phyloP scores from a whole-genome alignment of 164 flowering plant genomes.

The Kingdonia uniflora region DNA sequence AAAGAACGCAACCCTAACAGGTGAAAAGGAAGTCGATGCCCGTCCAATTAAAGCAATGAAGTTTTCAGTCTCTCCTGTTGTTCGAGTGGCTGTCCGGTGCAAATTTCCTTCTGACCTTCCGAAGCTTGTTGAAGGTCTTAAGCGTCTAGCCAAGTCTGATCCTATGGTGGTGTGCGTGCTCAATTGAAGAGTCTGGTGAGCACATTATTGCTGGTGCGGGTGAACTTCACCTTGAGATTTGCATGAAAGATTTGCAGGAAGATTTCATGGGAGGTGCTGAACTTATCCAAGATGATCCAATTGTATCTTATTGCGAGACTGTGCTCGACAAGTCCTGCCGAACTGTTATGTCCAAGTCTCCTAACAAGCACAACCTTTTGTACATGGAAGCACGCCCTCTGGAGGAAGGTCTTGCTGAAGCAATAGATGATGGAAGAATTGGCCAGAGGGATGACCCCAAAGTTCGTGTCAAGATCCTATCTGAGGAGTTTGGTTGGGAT shows the following conservation, averaged over 20 bases:
- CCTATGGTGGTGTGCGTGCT: conserved; percentile 29
- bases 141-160: conserved; percentile 28
- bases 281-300: conserved; percentile 12
- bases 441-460: conserved; percentile 29
- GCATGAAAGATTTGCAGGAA: conserved; percentile 21
- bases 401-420: conserved; percentile 27
- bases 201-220: conserved; percentile 29
- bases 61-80: conserved; percentile 27
- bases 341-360: conserved; percentile 30
- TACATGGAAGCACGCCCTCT: conserved; percentile 30
- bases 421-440: conserved; percentile 26
- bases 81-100: conserved; percentile 30
- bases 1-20: conserved; percentile 28
- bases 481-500: conserved; percentile 27
- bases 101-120: conserved; percentile 32
- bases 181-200: conserved; percentile 27
- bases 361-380: conserved; percentile 27
- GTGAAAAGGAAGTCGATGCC: conserved; percentile 26
- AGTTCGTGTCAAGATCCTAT: conserved; percentile 17
- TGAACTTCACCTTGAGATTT: conserved; percentile 25
- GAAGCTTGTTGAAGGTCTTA: conserved; percentile 27
- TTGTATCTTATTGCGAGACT: conserved; percentile 26
- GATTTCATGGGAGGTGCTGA: conserved; percentile 32
- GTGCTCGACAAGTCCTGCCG: conserved; percentile 21
- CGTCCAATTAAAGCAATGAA: conserved; percentile 31